Evolutionary conservation across 106 monocot genomes (phyloP).

Genomic region (Alisma plantagoaquatica): DNA sequence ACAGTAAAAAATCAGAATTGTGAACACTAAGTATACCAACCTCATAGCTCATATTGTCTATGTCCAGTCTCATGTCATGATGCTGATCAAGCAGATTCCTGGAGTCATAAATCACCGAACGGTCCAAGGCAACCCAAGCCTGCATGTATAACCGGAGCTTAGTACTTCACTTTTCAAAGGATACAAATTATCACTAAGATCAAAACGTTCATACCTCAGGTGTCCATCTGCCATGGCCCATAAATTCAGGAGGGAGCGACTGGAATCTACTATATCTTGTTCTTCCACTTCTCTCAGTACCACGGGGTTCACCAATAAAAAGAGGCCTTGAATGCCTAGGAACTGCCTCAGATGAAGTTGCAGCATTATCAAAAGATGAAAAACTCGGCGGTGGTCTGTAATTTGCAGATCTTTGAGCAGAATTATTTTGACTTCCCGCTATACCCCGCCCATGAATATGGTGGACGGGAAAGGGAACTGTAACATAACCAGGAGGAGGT

Average conservation of each 20-base stretch:
- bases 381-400: slow-evolving; percentile 6
- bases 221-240: slow-evolving; percentile 2
- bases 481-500: no score
- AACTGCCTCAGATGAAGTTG: slow-evolving; percentile 10
- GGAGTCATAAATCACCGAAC: slow-evolving; percentile 5
- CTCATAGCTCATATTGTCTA: slow-evolving; percentile 65
- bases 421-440: no score
- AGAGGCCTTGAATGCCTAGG: slow-evolving; percentile 21
- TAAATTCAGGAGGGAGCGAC: background rate
- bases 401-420: no score
- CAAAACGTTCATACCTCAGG: slow-evolving; percentile 7
- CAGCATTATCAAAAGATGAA: slow-evolving; percentile 1
- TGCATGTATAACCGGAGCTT: no score
- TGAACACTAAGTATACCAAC: no score
- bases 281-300: slow-evolving; percentile 17
- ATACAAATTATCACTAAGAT: no score
- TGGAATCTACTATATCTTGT: slow-evolving; percentile 12
- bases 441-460: no score
- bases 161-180: no score
- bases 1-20: no score
- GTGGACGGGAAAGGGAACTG: no score
- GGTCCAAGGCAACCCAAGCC: background rate
- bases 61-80: slow-evolving; percentile 48
- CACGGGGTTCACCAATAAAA: slow-evolving; percentile 5
- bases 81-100: slow-evolving; percentile 28